Evolutionary conservation across 208 protist species (phyloP), one percentile per base, ranked within the genome.

Genomic region (Acanthamoeba rhysodes): DNA sequence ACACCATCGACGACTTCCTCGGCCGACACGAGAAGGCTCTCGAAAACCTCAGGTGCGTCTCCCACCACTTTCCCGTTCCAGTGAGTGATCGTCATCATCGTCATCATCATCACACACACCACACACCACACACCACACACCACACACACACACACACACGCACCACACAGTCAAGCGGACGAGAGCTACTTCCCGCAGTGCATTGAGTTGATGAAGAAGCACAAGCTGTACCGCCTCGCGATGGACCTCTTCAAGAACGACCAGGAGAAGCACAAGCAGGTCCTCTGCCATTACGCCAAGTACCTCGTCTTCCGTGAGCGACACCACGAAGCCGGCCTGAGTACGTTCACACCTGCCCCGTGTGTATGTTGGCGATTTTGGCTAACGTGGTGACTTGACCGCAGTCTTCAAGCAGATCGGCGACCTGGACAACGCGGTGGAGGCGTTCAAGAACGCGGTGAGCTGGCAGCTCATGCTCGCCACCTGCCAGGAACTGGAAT

Each of bases 1-100:
- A 96, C 45, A 88, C 57, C 2, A 98, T 98, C 48, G 96, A 98
- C 66, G 55, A 90, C 37, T 70, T 96, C 41, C 74, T 98, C 34
- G 32, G 50, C 66, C 90, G 96, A n/a, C 96, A 90, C 50, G 29
- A 66, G 57, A 94, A 72, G 18, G 96, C 97, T n/a, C 45, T 98
- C 3, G 34, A 90, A 3, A 95, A 96, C 84, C 66, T 94, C 66
- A 78, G 74, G 74, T 82, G 10, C 76, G 32, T n/a, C 18, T 9
- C 22, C 27, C 68, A 29, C 29, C 27, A 37, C 29, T 37, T 45
- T 45, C 41, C 41, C 41, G 3, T 45, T 32, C 16, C 70, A 4
- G 10, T 8, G 12, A 20, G 10, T 78, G 9, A 29, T 76, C 29
- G 32, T 10, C 68, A 37, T 76, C 32, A 76, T 76, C 10, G 10